Evolutionary conservation across 2,329 filamentous ascomycete genomes (phyloP).

Genomic region (Neophaeococcomyces mojaviensis): DNA sequence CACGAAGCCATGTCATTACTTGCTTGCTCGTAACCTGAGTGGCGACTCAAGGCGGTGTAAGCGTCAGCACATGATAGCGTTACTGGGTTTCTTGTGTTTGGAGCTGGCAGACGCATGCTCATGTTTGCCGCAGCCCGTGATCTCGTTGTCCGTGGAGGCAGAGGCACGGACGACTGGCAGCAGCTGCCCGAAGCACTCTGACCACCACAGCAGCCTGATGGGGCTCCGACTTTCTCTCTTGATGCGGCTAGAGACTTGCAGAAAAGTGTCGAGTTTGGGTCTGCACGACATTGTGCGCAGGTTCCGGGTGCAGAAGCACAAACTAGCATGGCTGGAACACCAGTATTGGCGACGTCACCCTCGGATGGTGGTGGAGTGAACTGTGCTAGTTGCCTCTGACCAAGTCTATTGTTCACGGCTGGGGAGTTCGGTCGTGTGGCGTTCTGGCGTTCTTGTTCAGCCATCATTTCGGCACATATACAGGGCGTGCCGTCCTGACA

Average conservation of each 20-base stretch:
- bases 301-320: slow-evolving; percentile 66
- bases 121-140: slow-evolving; percentile 23
- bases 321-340: slow-evolving; percentile 28
- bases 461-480: slow-evolving; percentile 63
- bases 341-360: slow-evolving; percentile 49
- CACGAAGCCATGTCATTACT: slow-evolving; percentile 67
- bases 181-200: slow-evolving; percentile 54
- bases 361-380: slow-evolving; percentile 49
- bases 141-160: slow-evolving; percentile 16
- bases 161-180: slow-evolving; percentile 35
- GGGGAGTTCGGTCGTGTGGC: not conserved
- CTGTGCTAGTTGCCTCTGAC: slow-evolving; percentile 29
- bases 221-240: slow-evolving; percentile 22
- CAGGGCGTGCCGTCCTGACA: slow-evolving; percentile 76
- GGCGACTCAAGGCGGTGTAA: slow-evolving; percentile 69
- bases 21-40: slow-evolving; percentile 67
- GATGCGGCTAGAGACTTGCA: slow-evolving; percentile 71
- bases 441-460: slow-evolving; percentile 31
- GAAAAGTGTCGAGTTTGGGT: slow-evolving; percentile 74
- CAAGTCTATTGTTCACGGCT: not conserved
- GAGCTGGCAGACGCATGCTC: slow-evolving; percentile 24
- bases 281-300: slow-evolving; percentile 68
- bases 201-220: slow-evolving; percentile 57
- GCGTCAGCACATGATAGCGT: slow-evolving; percentile 68
- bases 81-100: slow-evolving; percentile 38